phyloP scores from a whole-genome alignment of 2,329 filamentous ascomycete species.

The Chrysosporium keratinophilum region DNA sequence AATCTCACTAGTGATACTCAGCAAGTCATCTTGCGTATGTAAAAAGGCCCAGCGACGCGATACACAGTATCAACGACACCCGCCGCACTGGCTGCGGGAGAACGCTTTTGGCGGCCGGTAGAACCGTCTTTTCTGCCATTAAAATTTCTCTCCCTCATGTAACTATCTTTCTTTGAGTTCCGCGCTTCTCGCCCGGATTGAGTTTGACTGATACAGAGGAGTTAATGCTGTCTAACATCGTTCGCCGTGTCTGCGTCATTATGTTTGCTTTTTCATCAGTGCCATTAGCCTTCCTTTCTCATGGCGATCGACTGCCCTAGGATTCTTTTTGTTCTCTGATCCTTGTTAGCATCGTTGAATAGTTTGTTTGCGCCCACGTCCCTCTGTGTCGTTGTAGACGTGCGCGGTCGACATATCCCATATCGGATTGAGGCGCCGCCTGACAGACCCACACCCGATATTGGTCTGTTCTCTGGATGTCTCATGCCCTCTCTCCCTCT shows the following conservation, averaged over 20 bases:
- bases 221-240: not conserved
- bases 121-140: not conserved
- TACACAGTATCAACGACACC: too few species aligned
- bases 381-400: not conserved
- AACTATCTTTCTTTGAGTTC: not conserved
- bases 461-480: not conserved
- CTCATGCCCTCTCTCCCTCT: not conserved
- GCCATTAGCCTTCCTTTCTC: not conserved
- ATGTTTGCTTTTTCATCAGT: not conserved
- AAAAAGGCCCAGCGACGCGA: not conserved
- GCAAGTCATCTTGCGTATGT: too few species aligned
- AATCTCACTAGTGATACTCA: too few species aligned
- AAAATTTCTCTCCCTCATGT: not conserved
- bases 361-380: not conserved
- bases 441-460: not conserved
- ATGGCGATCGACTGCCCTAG: slow-evolving; percentile 6
- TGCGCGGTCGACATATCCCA: not conserved
- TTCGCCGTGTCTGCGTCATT: not conserved
- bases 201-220: not conserved
- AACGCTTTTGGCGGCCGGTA: not conserved
- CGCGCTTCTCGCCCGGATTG: slow-evolving; percentile 3
- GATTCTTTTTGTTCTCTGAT: slow-evolving; percentile 5
- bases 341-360: slow-evolving; percentile 4
- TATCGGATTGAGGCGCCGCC: not conserved
- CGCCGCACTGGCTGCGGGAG: not conserved